Conservation (phyloP, 1,139 yeast species). For the Tardiomyces depauwii region DNA sequence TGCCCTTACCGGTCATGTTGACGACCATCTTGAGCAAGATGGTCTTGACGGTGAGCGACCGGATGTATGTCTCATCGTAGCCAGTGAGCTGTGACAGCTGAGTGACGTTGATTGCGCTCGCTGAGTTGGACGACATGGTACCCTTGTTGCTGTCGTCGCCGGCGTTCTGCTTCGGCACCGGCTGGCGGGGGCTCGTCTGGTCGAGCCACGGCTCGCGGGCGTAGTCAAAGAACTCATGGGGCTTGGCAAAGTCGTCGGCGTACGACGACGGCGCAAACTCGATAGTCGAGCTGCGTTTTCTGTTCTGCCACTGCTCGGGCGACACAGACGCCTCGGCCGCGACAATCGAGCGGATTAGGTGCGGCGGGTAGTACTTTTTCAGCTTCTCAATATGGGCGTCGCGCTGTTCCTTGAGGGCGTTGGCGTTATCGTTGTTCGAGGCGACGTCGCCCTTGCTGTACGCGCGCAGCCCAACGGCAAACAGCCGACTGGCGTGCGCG, state of each 20-base stretch:
- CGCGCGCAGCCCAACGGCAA: too few relatives aligned
- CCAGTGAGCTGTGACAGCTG: slow-evolving; percentile 50
- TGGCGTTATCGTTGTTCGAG: background rate
- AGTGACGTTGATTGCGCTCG: slow-evolving; percentile 35
- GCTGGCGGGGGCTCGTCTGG: slow-evolving; percentile 33
- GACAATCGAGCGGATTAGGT: slow-evolving; percentile 66
- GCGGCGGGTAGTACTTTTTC: slow-evolving; percentile 63
- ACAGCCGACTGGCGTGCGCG: too few relatives aligned
- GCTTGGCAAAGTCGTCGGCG: slow-evolving; percentile 45
- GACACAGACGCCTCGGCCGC: slow-evolving; percentile 66
- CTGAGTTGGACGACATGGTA: slow-evolving; percentile 18
- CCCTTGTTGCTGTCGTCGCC: slow-evolving; percentile 3
- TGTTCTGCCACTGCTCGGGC: slow-evolving; percentile 42
- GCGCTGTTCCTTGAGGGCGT: slow-evolving; percentile 8
- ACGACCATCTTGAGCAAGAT: slow-evolving; percentile 56
- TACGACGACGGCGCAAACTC: slow-evolving; percentile 47
- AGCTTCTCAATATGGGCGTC: slow-evolving; percentile 48
- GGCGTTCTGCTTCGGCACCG: slow-evolving; percentile 25
- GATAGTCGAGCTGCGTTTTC: slow-evolving; percentile 27
- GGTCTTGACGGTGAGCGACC: slow-evolving; percentile 34
- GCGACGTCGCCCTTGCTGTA: too few relatives aligned
- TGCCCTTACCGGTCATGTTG: slow-evolving; percentile 91
- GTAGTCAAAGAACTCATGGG: slow-evolving; percentile 49
- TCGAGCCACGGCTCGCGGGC: slow-evolving; percentile 36
- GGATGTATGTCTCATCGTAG: slow-evolving; percentile 53